phyloP scores from a whole-genome alignment of 345 rosid genomes.

The Populus davidiana region DNA sequence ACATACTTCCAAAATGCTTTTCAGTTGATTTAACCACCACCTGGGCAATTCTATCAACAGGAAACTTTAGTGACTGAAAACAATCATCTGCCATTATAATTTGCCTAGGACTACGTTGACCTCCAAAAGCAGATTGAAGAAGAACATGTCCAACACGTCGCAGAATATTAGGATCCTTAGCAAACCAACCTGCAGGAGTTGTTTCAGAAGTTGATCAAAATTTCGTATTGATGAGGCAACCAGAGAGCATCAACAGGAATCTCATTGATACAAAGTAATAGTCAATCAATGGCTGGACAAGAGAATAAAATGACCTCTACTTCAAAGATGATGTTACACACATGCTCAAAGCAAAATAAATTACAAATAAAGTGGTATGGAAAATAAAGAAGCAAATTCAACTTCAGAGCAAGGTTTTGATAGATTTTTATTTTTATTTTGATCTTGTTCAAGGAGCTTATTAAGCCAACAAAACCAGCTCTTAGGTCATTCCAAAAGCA shows the following conservation, averaged over 20 bases:
- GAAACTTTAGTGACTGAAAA: constrained; percentile 71
- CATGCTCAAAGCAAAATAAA: background rate
- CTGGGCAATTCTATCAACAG: constrained; percentile 58
- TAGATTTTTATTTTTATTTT: background rate
- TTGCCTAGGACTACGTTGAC: constrained; percentile 78
- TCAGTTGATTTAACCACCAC: constrained; percentile 76
- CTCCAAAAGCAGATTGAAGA: constrained; percentile 81
- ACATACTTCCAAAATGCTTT: constrained; percentile 92
- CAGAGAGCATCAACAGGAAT: background rate
- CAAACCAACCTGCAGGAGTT: constrained; percentile 76
- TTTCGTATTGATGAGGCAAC: background rate
- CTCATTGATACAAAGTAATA: background rate
- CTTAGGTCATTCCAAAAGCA: background rate
- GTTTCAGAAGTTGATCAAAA: constrained; percentile 13
- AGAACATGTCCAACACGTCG: constrained; percentile 83
- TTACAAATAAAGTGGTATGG: background rate
- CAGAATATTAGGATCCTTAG: constrained; percentile 73
- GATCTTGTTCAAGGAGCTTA: background rate
- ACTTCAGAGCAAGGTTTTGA: background rate
- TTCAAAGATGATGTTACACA: background rate
- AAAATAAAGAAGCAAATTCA: background rate
- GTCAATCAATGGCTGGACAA: background rate
- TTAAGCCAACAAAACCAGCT: background rate
- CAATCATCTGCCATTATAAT: constrained; percentile 87
- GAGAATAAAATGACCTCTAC: background rate